A percentile compares a stretch with the other conserved stretches of the same genome.
Evolutionary conservation across 108 stramenopile genomes (phyloP).

Genomic region (Bacterosira constricta): DNA sequence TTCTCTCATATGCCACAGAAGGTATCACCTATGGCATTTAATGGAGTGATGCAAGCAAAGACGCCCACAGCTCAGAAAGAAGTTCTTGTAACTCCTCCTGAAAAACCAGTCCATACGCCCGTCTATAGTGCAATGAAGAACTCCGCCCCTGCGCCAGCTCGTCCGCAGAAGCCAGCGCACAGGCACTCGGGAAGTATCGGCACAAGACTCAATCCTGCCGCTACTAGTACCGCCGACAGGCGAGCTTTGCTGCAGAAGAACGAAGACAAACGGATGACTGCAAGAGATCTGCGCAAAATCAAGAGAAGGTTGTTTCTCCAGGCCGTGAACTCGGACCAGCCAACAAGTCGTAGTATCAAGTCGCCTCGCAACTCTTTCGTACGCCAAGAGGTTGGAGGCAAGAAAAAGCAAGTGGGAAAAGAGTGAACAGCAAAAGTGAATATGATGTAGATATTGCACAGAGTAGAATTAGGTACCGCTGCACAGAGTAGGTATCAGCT

Average conservation of each 20-base stretch:
- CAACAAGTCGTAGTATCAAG: not conserved
- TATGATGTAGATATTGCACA: constrained; percentile 3
- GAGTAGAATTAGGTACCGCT: not conserved
- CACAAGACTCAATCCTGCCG: not conserved
- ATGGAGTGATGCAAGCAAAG: not conserved
- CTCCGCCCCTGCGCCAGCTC: not conserved
- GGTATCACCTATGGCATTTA: not conserved
- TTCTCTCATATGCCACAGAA: not conserved
- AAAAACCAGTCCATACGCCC: not conserved
- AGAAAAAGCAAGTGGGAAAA: constrained; percentile 13
- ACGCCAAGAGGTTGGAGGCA: not conserved
- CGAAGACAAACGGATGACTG: constrained; percentile 13
- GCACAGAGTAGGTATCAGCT: not conserved
- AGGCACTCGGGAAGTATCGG: not conserved
- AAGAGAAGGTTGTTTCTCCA: constrained; percentile 46
- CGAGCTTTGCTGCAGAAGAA: not conserved
- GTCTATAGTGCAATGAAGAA: not conserved
- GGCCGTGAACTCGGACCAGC: constrained; percentile 15
- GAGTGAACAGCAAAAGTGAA: constrained; percentile 14
- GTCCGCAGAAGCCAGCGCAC: not conserved
- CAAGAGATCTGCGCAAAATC: constrained; percentile 24
- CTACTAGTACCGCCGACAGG: not conserved
- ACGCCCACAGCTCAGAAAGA: not conserved
- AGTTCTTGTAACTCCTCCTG: not conserved
- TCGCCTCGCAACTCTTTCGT: not conserved